Conservation (phyloP, 495 filamentous ascomycete genomes). For the Pseudoneurospora amorphoporcata region DNA sequence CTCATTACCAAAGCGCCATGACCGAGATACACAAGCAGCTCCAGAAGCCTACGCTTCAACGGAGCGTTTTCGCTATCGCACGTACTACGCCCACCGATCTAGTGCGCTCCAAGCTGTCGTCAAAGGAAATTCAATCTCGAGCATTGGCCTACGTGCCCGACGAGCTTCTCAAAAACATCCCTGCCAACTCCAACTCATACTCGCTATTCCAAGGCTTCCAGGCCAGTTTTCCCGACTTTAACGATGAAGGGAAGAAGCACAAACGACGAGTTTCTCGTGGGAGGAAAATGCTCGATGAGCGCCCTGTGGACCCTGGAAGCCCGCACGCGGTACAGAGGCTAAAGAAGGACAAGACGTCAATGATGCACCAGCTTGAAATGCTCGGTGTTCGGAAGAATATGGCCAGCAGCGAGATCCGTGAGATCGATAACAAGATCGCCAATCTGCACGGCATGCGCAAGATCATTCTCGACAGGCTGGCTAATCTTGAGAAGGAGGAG, state of each 20-base stretch:
- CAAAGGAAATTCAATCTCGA: slow-evolving; percentile 86
- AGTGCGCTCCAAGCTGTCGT: slow-evolving; percentile 83
- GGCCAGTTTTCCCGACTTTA: slow-evolving; percentile 72
- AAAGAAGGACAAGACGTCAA: slow-evolving; percentile 62
- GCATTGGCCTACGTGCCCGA: slow-evolving; percentile 84
- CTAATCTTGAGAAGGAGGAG: slow-evolving; percentile 86
- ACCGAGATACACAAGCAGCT: slow-evolving; percentile 81
- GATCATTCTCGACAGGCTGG: slow-evolving; percentile 84
- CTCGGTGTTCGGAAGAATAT: slow-evolving; percentile 91
- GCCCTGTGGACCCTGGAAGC: slow-evolving; percentile 31
- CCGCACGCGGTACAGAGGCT: slow-evolving; percentile 58
- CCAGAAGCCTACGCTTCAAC: slow-evolving; percentile 69
- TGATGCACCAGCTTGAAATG: slow-evolving; percentile 82
- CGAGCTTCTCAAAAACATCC: slow-evolving; percentile 78
- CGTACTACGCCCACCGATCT: slow-evolving; percentile 85
- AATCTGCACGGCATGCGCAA: slow-evolving; percentile 90
- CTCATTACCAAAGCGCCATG: slow-evolving; percentile 78
- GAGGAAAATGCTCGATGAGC: slow-evolving; percentile 61
- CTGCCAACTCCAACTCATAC: slow-evolving; percentile 73
- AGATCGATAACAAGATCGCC: slow-evolving; percentile 93
- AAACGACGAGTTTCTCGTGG: slow-evolving; percentile 59
- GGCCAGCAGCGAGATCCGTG: slow-evolving; percentile 89
- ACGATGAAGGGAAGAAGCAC: slow-evolving; percentile 57
- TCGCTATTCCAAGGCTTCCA: slow-evolving; percentile 96
- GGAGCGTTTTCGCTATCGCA: slow-evolving; percentile 79